Evolutionary conservation across 1,139 yeast species (phyloP), one percentile per base, ranked within the genome.

Genomic region (Geotrichum armillariae): DNA sequence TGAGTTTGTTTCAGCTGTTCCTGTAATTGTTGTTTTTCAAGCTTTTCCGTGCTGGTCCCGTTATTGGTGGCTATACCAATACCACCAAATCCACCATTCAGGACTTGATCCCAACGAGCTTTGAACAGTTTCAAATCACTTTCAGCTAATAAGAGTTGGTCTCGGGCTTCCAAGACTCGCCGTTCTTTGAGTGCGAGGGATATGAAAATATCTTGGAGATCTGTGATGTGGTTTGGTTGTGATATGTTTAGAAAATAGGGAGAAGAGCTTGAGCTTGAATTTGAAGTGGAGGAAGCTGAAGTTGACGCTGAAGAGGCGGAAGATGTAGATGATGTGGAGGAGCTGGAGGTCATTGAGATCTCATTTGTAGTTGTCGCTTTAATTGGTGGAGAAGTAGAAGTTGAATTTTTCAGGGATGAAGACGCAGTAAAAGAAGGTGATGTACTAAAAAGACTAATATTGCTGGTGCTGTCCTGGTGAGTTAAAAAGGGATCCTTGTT

Each of bases 141-240:
- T 41, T 62, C 61, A 7, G 67, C 66, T n/a, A 56, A 58, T 25
- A 46, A 51, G 33, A 66, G 60, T 22, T 53, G 58, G 48, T 68
- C 70, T 21, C 58, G 57, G 12, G 71, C 70, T 53, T 68, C 72
- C 27, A 68, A 59, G 22, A 67, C 70, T 21, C 64, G 60, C 8
- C 72, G 63, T 52, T 68, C 71, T 49, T 68, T 67, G 53, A 60
- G 59, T 21, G 72, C 72, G 53, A 68, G 60, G 25, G 62, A 53
- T 27, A 61, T 66, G 47, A 68, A 62, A 8, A 68, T 57, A 43
- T 66, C 67, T 55, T 68, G 70, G 22, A 67, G 52, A 44, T 58
- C 59, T 11, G 64, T n/a, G 7, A 5, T 61, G 32, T 59, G 58
- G 32, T 27, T 20, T n/a, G n/a, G n/a, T n/a, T n/a, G n/a, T n/a